phyloP scores from a whole-genome alignment of 2,329 filamentous ascomycete species.

The Triangularia setosa region DNA sequence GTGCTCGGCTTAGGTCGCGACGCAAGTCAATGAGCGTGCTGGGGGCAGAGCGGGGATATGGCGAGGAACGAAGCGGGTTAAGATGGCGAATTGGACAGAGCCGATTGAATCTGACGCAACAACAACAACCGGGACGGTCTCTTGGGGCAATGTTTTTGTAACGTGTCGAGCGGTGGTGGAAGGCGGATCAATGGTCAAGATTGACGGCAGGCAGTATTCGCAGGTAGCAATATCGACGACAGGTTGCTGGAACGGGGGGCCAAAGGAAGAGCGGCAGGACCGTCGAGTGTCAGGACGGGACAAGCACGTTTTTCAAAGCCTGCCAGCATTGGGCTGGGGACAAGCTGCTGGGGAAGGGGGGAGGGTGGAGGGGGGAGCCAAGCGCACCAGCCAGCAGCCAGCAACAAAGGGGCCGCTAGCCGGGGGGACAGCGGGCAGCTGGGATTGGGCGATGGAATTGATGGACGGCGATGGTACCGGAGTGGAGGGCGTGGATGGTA shows the following conservation, averaged over 20 bases:
- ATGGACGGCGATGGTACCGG: not conserved
- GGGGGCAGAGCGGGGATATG: not conserved
- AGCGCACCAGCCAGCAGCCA: slow-evolving; percentile 7
- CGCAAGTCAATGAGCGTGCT: not conserved
- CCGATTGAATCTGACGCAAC: not conserved
- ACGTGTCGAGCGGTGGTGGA: not conserved
- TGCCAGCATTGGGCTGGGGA: slow-evolving; percentile 21
- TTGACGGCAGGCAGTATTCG: not conserved
- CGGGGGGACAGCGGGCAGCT: slow-evolving; percentile 1
- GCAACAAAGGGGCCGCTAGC: slow-evolving; percentile 7
- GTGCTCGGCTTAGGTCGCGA: not conserved
- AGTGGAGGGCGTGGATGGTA: not conserved
- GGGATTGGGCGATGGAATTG: slow-evolving; percentile 13
- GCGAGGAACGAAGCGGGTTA: not conserved
- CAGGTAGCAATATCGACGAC: slow-evolving; percentile 18
- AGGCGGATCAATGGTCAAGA: not conserved
- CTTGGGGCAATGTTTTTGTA: not conserved
- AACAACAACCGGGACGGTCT: not conserved
- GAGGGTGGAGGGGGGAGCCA: slow-evolving; percentile 2
- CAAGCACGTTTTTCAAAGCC: slow-evolving; percentile 28
- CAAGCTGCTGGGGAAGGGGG: slow-evolving; percentile 16
- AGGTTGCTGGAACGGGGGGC: slow-evolving; percentile 5
- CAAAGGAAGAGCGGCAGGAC: slow-evolving; percentile 15
- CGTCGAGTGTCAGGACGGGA: slow-evolving; percentile 22
- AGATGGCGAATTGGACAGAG: not conserved